Percentiles rank a stretch among this genome's conserved stretches.
Evolutionary conservation across 225 moss, liverwort and hornwort genomes (phyloP).

Genomic region (Lunularia cruciata): DNA sequence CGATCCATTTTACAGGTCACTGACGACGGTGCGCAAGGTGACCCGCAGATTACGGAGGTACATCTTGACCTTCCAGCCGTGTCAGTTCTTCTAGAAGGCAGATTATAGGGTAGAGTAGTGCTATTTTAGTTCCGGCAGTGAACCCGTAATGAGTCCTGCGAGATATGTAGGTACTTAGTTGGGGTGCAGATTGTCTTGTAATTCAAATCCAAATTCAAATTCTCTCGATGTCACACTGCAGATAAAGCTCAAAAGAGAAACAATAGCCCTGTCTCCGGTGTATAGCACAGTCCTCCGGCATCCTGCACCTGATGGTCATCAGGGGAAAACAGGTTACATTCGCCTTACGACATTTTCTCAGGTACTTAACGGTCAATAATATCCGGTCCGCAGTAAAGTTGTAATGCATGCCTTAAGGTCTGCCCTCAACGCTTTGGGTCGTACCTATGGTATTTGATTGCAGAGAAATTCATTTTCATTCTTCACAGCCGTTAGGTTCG

Average conservation of each 20-base stretch:
- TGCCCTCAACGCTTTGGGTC: no score
- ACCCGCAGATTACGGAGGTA: conserved; percentile 21
- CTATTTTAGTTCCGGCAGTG: not conserved
- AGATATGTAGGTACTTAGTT: not conserved
- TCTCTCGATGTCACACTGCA: conserved; percentile 19
- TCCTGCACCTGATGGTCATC: conserved; percentile 56
- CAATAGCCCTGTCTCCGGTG: conserved; percentile 85
- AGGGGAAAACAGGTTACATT: conserved; percentile 87
- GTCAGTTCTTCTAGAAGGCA: no score
- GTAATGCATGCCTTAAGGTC: no score
- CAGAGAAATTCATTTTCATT: no score
- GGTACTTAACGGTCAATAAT: conserved; percentile 48
- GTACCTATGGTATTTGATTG: no score
- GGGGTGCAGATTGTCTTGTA: not conserved
- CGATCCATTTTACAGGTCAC: conserved; percentile 8
- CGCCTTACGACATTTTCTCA: conserved; percentile 91
- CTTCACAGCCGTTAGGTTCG: no score
- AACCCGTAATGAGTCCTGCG: not conserved
- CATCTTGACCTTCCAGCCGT: no score
- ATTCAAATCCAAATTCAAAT: not conserved
- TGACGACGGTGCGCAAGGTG: conserved; percentile 2
- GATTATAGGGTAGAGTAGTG: not conserved
- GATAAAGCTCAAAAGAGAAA: conserved; percentile 77
- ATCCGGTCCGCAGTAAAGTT: no score
- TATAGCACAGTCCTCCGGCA: conserved; percentile 81